Evolutionary conservation across 2,329 filamentous ascomycete species (phyloP).

Genomic region (Knufia fluminis): DNA sequence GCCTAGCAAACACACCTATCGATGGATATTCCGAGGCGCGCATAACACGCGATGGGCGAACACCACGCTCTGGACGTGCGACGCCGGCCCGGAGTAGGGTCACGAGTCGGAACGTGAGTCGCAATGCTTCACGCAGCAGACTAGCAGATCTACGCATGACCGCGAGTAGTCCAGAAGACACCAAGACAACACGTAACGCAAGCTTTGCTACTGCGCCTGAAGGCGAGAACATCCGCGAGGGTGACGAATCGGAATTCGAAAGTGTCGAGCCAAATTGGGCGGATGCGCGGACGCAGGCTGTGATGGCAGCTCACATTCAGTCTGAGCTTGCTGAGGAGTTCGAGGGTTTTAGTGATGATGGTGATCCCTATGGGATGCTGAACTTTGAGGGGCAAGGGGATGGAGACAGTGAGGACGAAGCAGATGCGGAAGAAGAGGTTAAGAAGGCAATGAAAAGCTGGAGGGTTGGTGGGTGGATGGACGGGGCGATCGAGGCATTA

Average conservation of each 20-base stretch:
- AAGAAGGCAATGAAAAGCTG: conserved; percentile 44
- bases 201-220: conserved; percentile 6
- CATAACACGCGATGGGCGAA: conserved; percentile 15
- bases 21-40: conserved; percentile 26
- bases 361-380: conserved; percentile 19
- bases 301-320: conserved; percentile 19
- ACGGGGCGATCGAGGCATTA: conserved; percentile 43
- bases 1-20: conserved; percentile 27
- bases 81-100: conserved; percentile 21
- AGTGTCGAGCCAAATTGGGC: conserved; percentile 21
- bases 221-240: not conserved
- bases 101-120: conserved; percentile 17
- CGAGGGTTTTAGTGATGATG: conserved; percentile 14
- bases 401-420: conserved; percentile 26
- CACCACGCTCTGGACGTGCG: conserved; percentile 18
- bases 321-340: conserved; percentile 16
- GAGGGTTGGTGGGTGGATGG: conserved; percentile 48
- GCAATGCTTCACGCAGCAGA: not conserved
- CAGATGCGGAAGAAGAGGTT: conserved; percentile 17
- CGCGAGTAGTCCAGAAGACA: not conserved
- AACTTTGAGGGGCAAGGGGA: conserved; percentile 25
- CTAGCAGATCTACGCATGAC: not conserved
- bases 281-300: conserved; percentile 21
- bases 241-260: conserved; percentile 27
- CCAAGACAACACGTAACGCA: not conserved